Conservation (phyloP, 2,329 filamentous ascomycete species). For the Mariannaea sp. region DNA sequence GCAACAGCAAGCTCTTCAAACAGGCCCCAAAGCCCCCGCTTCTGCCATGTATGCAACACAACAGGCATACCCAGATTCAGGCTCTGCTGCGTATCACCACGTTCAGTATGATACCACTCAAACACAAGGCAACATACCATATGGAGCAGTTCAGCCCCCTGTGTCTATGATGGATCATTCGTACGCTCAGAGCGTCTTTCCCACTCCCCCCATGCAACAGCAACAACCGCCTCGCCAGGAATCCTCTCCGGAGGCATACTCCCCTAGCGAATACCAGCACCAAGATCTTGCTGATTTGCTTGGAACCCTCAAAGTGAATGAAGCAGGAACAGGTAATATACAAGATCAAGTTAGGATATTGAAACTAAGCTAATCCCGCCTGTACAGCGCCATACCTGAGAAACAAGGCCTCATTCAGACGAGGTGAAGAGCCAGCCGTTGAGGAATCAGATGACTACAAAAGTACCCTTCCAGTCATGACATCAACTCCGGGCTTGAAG, state of each 20-base stretch:
- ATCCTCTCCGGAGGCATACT: conserved; percentile 56
- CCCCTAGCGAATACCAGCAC: conserved; percentile 68
- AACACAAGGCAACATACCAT: conserved; percentile 56
- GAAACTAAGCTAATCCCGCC: conserved; percentile 9
- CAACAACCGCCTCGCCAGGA: conserved; percentile 34
- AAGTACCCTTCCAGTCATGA: conserved; percentile 69
- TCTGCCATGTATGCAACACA: conserved; percentile 55
- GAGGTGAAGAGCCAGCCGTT: conserved; percentile 65
- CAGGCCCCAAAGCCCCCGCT: conserved; percentile 46
- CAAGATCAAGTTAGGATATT: neutral
- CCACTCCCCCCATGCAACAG: conserved; percentile 53
- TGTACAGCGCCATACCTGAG: conserved; percentile 80
- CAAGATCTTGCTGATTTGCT: conserved; percentile 79
- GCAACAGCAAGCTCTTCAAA: conserved; percentile 51
- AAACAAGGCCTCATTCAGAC: conserved; percentile 57
- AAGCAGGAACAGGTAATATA: conserved; percentile 79
- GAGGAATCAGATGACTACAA: conserved; percentile 77
- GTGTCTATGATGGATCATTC: conserved; percentile 57
- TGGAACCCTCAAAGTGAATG: conserved; percentile 85
- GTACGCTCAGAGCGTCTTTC: conserved; percentile 58
- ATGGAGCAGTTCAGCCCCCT: conserved; percentile 56
- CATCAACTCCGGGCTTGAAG: conserved; percentile 71
- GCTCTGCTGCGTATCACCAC: conserved; percentile 51
- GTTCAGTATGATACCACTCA: conserved; percentile 53
- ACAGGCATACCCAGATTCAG: conserved; percentile 53